Percentiles rank a stretch among this genome's conserved stretches.
Conservation (phyloP, 2,329 filamentous ascomycete genomes). For the Neopestalotiopsis sp. region DNA sequence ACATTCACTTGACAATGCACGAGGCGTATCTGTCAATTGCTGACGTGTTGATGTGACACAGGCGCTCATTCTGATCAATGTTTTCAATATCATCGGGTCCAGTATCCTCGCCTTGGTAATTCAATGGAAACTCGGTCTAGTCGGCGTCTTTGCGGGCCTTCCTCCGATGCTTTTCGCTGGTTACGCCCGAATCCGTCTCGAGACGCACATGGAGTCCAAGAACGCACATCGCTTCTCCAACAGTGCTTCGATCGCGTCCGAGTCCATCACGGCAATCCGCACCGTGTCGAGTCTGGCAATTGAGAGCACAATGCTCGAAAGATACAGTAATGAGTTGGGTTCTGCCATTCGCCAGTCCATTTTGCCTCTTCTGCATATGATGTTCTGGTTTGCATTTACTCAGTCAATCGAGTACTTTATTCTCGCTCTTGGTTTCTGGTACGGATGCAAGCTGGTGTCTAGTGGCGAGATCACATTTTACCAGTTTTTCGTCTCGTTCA, state of each 20-base stretch:
- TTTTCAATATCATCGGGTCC: slow-evolving; percentile 67
- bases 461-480: slow-evolving; percentile 42
- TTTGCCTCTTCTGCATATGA: slow-evolving; percentile 25
- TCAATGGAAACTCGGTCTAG: slow-evolving; percentile 74
- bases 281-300: slow-evolving; percentile 72
- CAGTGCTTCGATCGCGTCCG: slow-evolving; percentile 73
- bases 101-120: slow-evolving; percentile 69
- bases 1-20: background rate
- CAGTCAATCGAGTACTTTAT: slow-evolving; percentile 37
- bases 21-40: background rate
- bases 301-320: slow-evolving; percentile 52
- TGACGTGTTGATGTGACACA: background rate
- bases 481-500: slow-evolving; percentile 56
- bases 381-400: slow-evolving; percentile 20
- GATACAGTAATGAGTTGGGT: slow-evolving; percentile 39
- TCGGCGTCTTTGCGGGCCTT: slow-evolving; percentile 63
- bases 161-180: slow-evolving; percentile 50
- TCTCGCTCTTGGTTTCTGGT: slow-evolving; percentile 43
- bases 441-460: slow-evolving; percentile 41
- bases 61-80: slow-evolving; percentile 55
- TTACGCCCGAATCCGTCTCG: slow-evolving; percentile 56
- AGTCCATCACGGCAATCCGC: slow-evolving; percentile 72
- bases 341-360: slow-evolving; percentile 20
- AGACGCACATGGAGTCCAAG: slow-evolving; percentile 67
- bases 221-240: slow-evolving; percentile 69